Conservation (phyloP, 129 eudicot species). For the Arctium minus region DNA sequence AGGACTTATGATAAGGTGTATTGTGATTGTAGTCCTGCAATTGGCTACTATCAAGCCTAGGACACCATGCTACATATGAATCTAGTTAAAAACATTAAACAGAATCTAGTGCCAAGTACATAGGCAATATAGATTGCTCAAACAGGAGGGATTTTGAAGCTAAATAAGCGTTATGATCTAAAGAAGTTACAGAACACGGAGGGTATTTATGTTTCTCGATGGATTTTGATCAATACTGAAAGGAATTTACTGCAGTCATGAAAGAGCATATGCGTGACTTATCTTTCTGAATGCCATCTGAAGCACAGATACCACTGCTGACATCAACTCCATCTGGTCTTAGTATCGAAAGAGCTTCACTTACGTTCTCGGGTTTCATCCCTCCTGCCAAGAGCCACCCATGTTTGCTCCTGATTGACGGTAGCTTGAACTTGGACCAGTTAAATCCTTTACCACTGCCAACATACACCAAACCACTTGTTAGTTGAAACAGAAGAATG, state of each 20-base stretch:
- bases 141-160: no score
- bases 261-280: constrained; percentile 57
- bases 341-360: constrained; percentile 54
- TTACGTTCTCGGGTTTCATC: constrained; percentile 68
- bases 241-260: constrained; percentile 66
- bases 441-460: constrained; percentile 90
- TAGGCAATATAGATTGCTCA: background rate
- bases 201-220: background rate
- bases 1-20: background rate
- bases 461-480: background rate
- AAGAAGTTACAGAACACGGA: background rate
- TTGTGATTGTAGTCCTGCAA: background rate
- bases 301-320: constrained; percentile 90
- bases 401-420: constrained; percentile 62
- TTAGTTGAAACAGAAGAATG: background rate
- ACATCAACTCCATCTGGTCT: constrained; percentile 88
- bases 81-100: background rate
- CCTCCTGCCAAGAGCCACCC: constrained; percentile 99
- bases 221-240: constrained; percentile 31
- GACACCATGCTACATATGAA: background rate
- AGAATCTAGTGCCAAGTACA: background rate
- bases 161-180: background rate
- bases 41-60: background rate
- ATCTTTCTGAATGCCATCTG: constrained; percentile 87
- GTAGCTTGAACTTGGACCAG: constrained; percentile 79